Evolutionary conservation across 129 eudicot species (phyloP), one percentile per base, ranked within the genome.

Genomic region (Saposhnikovia divaricata): DNA sequence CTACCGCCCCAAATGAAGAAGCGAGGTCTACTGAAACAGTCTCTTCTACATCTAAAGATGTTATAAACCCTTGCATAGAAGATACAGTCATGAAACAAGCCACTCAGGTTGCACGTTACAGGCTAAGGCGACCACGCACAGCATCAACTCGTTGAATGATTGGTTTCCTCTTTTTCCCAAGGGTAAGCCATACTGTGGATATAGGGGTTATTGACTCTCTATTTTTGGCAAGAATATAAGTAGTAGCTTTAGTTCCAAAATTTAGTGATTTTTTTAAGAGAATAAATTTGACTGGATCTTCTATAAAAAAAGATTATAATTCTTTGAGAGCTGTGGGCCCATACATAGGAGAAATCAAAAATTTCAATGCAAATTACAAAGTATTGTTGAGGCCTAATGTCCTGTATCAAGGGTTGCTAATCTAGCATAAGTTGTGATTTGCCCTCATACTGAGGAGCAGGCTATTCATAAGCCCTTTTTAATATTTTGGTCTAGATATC

Each of bases 61-160:
- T 51, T 74, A 59, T 68, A 25, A 83, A 74, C 47, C 77, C 85
- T 19, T 40, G 85, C 42, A 76, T 81, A 14, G 85, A 83, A 73
- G 98, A 93, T 31, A 80, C 80, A 1, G 74, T 80, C 25, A 57
- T 88, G 87, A 96, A 89, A 71, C 93, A 87, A 75, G 80, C 84
- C 43, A 77, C 38, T 78, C 81, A 92, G 63, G 86, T 85, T 40
- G 45, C 98, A 16, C 84, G 89, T 72, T 89, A 87, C 47, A 93
- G 92, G 82, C 83, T 82, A 85, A 89, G 92, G 85, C 89, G 84
- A 85, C 81, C 88, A 13, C 80, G 89, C 73, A 13, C 78, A 50
- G 81, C 89, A 75, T 80, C 85, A 76, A 86, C 21, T 50, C 68
- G 75, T 16, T 85, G 51, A 79, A 50, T 18, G 46, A 59, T 70